Evolutionary conservation across 345 rosid genomes (phyloP).

Genomic region (Eucalyptus albens): DNA sequence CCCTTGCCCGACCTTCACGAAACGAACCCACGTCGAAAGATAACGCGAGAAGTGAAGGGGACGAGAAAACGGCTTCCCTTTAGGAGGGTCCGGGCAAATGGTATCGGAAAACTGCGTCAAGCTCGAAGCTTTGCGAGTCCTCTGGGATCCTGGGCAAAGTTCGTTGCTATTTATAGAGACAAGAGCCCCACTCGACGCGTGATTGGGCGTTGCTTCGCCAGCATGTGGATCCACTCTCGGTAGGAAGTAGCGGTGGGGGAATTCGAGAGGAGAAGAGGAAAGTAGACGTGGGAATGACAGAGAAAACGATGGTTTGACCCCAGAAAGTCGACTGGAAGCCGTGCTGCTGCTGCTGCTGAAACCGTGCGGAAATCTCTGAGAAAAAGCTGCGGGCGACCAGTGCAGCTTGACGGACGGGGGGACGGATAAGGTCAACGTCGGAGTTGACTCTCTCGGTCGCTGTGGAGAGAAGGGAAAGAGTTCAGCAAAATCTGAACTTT

Average conservation of each 20-base stretch:
- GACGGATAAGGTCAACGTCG: not conserved
- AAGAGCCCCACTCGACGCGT: not conserved
- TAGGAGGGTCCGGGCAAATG: not conserved
- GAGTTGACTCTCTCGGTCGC: not conserved
- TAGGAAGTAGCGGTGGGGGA: not conserved
- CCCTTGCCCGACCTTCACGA: accelerated
- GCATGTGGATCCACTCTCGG: not conserved
- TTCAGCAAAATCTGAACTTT: not conserved
- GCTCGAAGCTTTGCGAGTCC: not conserved
- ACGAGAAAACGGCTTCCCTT: not conserved
- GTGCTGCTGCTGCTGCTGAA: not conserved
- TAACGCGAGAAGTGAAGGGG: not conserved
- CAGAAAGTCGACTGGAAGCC: not conserved
- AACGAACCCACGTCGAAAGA: not conserved
- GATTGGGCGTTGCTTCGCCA: not conserved
- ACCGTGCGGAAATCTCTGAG: not conserved
- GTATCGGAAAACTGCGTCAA: not conserved
- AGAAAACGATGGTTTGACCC: not conserved
- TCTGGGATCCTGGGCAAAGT: not conserved
- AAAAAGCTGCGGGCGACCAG: not conserved
- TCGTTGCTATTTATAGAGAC: not conserved
- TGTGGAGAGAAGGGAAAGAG: not conserved
- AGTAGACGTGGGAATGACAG: not conserved
- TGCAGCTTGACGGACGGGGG: not conserved
- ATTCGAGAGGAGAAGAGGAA: not conserved